These are phyloP conservation scores for Dillenia turbinata DNA, from an alignment of 164 flowering plant genomes.

Conservation along the genomic window DNA sequence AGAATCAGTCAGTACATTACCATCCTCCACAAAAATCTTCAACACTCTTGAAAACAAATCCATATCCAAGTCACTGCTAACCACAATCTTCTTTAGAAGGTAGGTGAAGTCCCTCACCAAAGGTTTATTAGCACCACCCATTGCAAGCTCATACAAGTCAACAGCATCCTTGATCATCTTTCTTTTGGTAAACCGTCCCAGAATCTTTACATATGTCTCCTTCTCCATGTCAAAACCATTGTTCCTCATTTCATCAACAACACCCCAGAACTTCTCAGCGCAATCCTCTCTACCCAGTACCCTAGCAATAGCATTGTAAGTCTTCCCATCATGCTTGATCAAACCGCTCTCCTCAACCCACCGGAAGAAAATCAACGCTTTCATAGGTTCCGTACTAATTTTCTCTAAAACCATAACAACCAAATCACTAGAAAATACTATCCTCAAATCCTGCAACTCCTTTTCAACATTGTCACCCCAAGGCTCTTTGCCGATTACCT, in stretches of 20 bases:
- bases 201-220: constrained; percentile 42
- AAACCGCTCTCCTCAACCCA: constrained; percentile 59
- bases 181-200: constrained; percentile 39
- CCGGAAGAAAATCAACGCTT: constrained; percentile 60
- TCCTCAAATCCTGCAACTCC: constrained; percentile 29
- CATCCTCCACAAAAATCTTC: constrained; percentile 33
- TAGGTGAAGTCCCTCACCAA: constrained; percentile 42
- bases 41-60: constrained; percentile 51
- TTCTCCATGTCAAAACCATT: constrained; percentile 53
- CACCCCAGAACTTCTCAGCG: constrained; percentile 56
- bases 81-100: constrained; percentile 55
- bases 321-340: constrained; percentile 41
- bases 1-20: constrained; percentile 40
- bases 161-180: constrained; percentile 67
- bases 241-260: constrained; percentile 56
- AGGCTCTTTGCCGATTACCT: constrained; percentile 31
- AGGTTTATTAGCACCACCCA: constrained; percentile 54
- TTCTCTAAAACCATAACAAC: constrained; percentile 42
- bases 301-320: constrained; percentile 49
- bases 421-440: constrained; percentile 38
- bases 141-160: constrained; percentile 61
- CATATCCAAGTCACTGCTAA: constrained; percentile 41
- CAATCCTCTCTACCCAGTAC: constrained; percentile 60
- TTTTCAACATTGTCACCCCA: constrained; percentile 57
- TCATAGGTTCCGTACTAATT: constrained; percentile 38